Evolutionary conservation across 108 stramenopile species (phyloP), one percentile per base, ranked within the genome.

Genomic region (Discostella pseudostelligera): DNA sequence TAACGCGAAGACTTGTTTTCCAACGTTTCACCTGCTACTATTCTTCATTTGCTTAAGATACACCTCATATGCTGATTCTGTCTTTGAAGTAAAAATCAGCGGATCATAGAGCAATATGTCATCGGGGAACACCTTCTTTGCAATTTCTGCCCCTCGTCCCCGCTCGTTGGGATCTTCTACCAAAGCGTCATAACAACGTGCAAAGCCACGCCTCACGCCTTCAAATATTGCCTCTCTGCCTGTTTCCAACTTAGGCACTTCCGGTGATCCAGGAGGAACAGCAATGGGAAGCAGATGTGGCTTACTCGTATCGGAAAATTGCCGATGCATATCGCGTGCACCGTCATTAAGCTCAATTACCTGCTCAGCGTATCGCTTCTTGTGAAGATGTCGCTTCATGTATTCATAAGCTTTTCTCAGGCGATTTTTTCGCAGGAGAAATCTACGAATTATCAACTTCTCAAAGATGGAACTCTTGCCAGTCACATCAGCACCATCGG

Each of bases 401-500:
- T 80, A 84, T 9, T 56, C 54, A 22, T 81, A 85, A 24, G 93
- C 85, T 24, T 77, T 71, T 10, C 74, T 59, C 12, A 95, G 66
- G 1, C 74, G 71, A 54, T 90, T 89, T 62, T 95, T 95, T 7
- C 85, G 82, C 24, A 88, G 51, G 66, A 96, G 91, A 66, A 89
- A 97, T 49, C 92, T 78, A 40, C 82, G 75, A 40, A 84, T 78
- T 37, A 97, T 96, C 49, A 94, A 32, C 24, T 77, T 68, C 77
- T 96, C 97, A 54, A 88, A 80, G 20, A 82, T 58, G 51, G 88
- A 72, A 39, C 75, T 80, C 57, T 94, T 94, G 14, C 89, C 89
- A n/a, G 91, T 70, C 16, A 96, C 90, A 81, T 96, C 88, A 4
- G 78, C 82, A 8, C 95, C 95, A 70, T 97, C 94, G 2, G 97